Base-by-base conservation (phyloP, 495 filamentous ascomycete species). In the Annulohypoxylon bovei region DNA sequence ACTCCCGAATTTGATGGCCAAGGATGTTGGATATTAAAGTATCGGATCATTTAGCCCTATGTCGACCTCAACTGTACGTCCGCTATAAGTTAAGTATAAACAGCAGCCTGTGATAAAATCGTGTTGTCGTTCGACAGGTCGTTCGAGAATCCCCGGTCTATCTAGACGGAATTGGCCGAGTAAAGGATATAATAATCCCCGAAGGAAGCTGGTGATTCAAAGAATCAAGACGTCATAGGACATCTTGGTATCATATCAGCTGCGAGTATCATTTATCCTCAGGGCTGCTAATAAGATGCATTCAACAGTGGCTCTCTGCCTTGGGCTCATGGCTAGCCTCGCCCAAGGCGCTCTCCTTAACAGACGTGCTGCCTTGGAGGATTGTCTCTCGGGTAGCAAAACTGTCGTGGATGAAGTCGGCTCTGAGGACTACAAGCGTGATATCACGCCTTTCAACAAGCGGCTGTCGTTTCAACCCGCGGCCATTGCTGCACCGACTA, bases 401-500 rank as follows among this genome's bases (percentile, higher is more conserved):
- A 80, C 82, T 23, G 74, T 70, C 0, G 70, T 75, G 37, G 77
- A 80, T 64, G 60, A 70, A 11, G 62, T 67, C 23, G 73, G 73
- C 54, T 82, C 80, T 0, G 68, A 69, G 6, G 78, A 80, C 62
- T 84, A 82, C 77, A 73, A 74, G 23, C 62, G 65, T 27, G 82
- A 82, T 20, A 75, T 73, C 18, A 72, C 72, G 6, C 75, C 81
- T 4, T 83, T 81, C 70, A 83, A 83, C 70, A 77, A 75, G 40
- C 69, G 80, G 16, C 62, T 83, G 27, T 52, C 68, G 8, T 82
- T 78, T 65, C 79, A 67, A 4, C 81, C 81, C 12, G 74, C 76
- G 14, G 80, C 80, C 2, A 81, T 84, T 44, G 81, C 78, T 1
- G 79, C 79, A 12, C 80, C 82, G 1, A 80, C 76, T 6, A 80